phyloP scores from a whole-genome alignment of 148 eudicot species.

The Pouteria glomerata region DNA sequence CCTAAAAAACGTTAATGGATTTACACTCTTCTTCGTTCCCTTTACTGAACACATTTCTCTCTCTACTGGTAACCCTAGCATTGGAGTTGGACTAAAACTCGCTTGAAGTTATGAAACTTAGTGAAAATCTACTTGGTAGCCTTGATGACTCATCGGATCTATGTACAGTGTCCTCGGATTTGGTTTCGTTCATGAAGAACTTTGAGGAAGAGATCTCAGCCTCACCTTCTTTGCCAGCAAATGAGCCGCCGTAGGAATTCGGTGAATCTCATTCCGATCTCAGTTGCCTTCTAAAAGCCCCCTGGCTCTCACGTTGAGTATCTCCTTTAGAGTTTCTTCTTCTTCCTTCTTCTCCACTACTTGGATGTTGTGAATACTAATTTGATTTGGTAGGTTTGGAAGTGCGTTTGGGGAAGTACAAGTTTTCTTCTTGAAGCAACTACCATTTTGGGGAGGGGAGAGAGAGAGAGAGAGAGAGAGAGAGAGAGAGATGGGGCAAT shows the following conservation, averaged over 20 bases:
- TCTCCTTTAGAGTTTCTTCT: too few relatives aligned
- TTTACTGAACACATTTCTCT: neutral
- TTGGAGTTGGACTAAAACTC: constrained; percentile 20
- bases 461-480: neutral
- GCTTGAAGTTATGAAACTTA: constrained; percentile 36
- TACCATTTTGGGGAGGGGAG: too few relatives aligned
- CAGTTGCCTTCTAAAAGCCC: constrained; percentile 42
- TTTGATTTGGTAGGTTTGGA: too few relatives aligned
- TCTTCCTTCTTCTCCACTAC: too few relatives aligned
- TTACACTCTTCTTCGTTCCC: neutral
- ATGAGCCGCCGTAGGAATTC: constrained; percentile 22
- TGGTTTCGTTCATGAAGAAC: constrained; percentile 59
- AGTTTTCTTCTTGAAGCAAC: too few relatives aligned
- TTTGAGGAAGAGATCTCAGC: constrained; percentile 51
- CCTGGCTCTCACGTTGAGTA: too few relatives aligned
- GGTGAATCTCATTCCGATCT: constrained; percentile 39
- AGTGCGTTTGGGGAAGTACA: too few relatives aligned
- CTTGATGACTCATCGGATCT: constrained; percentile 46
- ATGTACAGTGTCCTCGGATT: constrained; percentile 34
- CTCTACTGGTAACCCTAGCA: constrained; percentile 1
- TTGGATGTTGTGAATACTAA: too few relatives aligned
- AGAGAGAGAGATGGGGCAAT: constrained; percentile 7
- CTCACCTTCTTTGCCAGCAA: constrained; percentile 9
- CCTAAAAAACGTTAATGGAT: too few relatives aligned
- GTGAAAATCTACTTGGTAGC: constrained; percentile 36